Percentiles rank a stretch among this genome's conserved stretches.
phyloP scores from a whole-genome alignment of 257 asterid species.

The Przewalskia tangutica region DNA sequence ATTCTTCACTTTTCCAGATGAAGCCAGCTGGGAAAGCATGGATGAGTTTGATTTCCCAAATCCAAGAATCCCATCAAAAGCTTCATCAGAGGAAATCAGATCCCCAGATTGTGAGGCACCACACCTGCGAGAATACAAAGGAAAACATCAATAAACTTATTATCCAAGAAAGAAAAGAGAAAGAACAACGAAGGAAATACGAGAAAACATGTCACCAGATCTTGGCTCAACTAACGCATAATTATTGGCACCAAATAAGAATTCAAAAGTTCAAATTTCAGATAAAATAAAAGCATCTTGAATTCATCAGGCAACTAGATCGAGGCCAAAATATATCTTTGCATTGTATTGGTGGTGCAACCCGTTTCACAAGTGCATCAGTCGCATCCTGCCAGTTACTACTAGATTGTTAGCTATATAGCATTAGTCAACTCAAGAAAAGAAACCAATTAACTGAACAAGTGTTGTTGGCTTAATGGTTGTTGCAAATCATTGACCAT shows the following conservation, averaged over 20 bases:
- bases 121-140: constrained; percentile 46
- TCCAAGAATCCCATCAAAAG: constrained; percentile 95
- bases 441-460: too few species aligned
- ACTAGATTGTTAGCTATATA: too few species aligned
- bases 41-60: constrained; percentile 95
- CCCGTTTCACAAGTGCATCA: too few species aligned
- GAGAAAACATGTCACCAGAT: neutral
- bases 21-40: constrained; percentile 91
- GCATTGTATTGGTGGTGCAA: too few species aligned
- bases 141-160: constrained; percentile 4
- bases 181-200: neutral
- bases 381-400: too few species aligned
- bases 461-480: neutral
- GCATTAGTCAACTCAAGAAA: too few species aligned
- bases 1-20: constrained; percentile 75
- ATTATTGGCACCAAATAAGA: neutral
- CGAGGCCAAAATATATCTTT: too few species aligned
- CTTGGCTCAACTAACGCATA: neutral
- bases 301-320: too few species aligned
- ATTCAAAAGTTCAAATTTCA: neutral
- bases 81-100: constrained; percentile 69
- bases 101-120: constrained; percentile 86
- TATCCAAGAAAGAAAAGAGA: neutral
- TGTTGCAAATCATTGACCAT: neutral
- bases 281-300: too few species aligned